phyloP scores from a whole-genome alignment of 169 alveolate genomes.

The Plasmodium yoelii region DNA sequence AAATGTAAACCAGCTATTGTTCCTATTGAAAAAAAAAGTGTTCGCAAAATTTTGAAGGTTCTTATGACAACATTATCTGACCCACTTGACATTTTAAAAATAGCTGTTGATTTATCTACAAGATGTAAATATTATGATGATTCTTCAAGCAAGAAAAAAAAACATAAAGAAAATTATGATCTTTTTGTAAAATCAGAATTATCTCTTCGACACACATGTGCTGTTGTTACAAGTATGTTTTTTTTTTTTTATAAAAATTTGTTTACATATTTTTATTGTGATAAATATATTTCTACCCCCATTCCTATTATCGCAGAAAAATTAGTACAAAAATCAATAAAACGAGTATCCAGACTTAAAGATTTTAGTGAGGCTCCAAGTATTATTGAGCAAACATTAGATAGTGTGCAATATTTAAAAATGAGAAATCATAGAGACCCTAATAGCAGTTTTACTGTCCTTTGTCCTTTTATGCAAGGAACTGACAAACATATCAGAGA shows the following conservation, averaged over 20 bases:
- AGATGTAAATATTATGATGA: conserved; percentile 74
- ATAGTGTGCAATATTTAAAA: conserved; percentile 54
- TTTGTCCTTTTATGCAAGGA: conserved; percentile 68
- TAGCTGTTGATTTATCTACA: conserved; percentile 83
- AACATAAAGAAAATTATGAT: conserved; percentile 41
- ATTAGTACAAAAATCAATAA: conserved; percentile 18
- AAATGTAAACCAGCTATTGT: conserved; percentile 77
- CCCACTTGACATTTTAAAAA: conserved; percentile 81
- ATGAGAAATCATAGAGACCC: conserved; percentile 37
- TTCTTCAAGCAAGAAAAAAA: neutral
- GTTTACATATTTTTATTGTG: neutral
- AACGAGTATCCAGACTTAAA: conserved; percentile 42
- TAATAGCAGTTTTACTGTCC: conserved; percentile 24
- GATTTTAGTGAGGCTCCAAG: conserved; percentile 45
- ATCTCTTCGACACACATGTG: conserved; percentile 62
- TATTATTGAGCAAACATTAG: conserved; percentile 16
- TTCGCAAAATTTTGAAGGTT: conserved; percentile 73
- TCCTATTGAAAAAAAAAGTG: conserved; percentile 25
- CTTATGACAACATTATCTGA: conserved; percentile 81
- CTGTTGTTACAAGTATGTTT: conserved; percentile 50
- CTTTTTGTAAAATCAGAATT: conserved; percentile 48
- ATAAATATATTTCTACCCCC: neutral
- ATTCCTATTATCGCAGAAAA: conserved; percentile 4
- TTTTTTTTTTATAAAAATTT: neutral
- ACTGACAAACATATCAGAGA: conserved; percentile 44